phyloP scores from a whole-genome alignment of 2,329 filamentous ascomycete species.

The Ophiostoma fasciatum region DNA sequence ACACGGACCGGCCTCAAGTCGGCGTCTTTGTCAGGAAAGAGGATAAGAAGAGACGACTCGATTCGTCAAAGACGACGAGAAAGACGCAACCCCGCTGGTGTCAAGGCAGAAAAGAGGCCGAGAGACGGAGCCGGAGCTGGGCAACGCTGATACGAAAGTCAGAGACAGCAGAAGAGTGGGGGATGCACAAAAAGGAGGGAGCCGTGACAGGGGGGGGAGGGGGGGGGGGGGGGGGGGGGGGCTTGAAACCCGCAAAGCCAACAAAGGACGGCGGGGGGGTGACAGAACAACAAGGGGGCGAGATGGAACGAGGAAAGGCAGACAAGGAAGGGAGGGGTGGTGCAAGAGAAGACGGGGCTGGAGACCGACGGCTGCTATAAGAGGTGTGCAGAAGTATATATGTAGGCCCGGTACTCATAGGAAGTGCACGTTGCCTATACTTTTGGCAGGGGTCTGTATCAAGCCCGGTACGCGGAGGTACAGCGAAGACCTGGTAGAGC shows the following conservation, averaged over 20 bases:
- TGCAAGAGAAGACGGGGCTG: not conserved
- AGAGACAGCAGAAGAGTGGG: slow-evolving; percentile 3
- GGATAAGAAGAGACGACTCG: slow-evolving; percentile 28
- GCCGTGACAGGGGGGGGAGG: slow-evolving; percentile 1
- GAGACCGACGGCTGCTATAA: not conserved
- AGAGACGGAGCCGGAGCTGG: slow-evolving; percentile 13
- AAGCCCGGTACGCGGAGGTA: slow-evolving; percentile 9
- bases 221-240: not conserved
- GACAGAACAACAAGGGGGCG: not conserved
- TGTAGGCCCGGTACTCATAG: slow-evolving; percentile 1
- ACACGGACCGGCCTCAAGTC: slow-evolving; percentile 20
- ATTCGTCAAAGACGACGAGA: slow-evolving; percentile 24
- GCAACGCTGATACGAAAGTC: slow-evolving; percentile 5
- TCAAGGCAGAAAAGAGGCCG: slow-evolving; percentile 16
- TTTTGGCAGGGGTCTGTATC: not conserved
- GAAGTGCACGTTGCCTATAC: not conserved
- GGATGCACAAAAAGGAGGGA: slow-evolving; percentile 4
- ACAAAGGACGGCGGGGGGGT: not conserved
- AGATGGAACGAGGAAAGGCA: not conserved
- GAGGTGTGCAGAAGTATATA: not conserved
- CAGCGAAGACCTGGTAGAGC: slow-evolving; percentile 12
- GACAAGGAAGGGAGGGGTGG: not conserved
- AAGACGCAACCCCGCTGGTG: slow-evolving; percentile 25
- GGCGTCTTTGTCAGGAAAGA: slow-evolving; percentile 19
- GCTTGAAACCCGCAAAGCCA: too few species aligned